Conservation (phyloP, 805 yeast genomes). For the Lipomyces yamanashiensis region DNA sequence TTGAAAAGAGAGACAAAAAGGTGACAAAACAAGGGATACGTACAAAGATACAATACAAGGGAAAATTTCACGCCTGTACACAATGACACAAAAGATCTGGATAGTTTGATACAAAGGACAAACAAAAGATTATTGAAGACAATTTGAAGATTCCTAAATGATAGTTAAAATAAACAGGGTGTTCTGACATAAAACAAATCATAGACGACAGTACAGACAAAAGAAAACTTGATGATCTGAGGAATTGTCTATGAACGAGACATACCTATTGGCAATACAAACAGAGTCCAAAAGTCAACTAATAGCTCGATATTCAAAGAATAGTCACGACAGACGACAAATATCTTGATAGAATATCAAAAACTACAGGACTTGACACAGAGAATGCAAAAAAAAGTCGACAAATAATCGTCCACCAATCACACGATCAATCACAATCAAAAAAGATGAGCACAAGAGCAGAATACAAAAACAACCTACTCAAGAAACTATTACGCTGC, state of each 20-base stretch:
- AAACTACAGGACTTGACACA: too few species aligned
- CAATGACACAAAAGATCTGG: background rate
- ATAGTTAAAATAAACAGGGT: background rate
- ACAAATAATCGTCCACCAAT: too few species aligned
- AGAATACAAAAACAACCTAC: background rate
- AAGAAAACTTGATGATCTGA: too few species aligned
- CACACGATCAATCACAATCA: background rate
- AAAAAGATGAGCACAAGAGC: background rate
- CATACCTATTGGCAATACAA: too few species aligned
- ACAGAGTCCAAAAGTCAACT: too few species aligned
- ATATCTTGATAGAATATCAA: too few species aligned
- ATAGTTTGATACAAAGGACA: slow-evolving; percentile 2
- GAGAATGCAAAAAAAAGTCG: too few species aligned
- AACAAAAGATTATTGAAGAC: background rate
- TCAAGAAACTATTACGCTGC: background rate
- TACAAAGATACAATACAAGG: background rate
- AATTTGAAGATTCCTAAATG: background rate
- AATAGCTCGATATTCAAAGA: too few species aligned
- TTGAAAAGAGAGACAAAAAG: background rate
- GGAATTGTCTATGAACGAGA: too few species aligned
- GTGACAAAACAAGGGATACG: slow-evolving; percentile 7
- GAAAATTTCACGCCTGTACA: background rate
- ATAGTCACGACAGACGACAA: too few species aligned
- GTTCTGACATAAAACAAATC: too few species aligned
- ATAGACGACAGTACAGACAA: too few species aligned